Evolutionary conservation across 106 monocot genomes (phyloP), one percentile per base, ranked within the genome.

Genomic region (Ottelia alismoides): DNA sequence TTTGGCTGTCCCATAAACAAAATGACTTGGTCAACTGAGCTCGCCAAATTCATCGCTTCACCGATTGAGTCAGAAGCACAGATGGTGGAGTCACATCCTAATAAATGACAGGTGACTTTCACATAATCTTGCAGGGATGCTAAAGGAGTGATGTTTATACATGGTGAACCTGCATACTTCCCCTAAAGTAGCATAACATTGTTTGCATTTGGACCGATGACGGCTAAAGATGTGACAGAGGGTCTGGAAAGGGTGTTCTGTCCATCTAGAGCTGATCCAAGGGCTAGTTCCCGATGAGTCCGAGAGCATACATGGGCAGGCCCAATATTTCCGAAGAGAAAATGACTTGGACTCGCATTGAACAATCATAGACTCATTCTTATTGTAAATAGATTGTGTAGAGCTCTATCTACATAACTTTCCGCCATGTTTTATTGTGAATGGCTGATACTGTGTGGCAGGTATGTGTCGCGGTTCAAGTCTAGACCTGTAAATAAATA

Each of bases 401-500:
- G 75, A 20, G 83, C 87, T 46, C 84, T 49, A 66, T 93, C 53
- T 23, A 93, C 74, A 50, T 93, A 83, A 6, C 50, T 20, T 61
- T 84, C 74, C 11, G 72, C 51, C 22, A 88, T 30, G 40, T 83
- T 88, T 14, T 76, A 57, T 51, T 81, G 63, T 78, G 58, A 25
- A 84, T 10, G 1, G 93, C 87, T 1, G 74, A 70, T 21, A 9
- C 58, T 6, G 76, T 70, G 22, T 93, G 58, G 88, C 29, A 93
- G 65, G 56, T 80, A 84, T 0, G 27, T 31, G 2, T 88, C 93
- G 48, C 93, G 88, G 52, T 93, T 84, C 61, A 93, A 67, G 69
- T 93, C 93, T 84, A 93, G 77, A 60, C 93, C 93, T 93, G 87
- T n/a, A n/a, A n/a, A n/a, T n/a, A n/a, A n/a, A n/a, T n/a, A n/a